A percentile compares a stretch with the other conserved stretches of the same genome.
These are phyloP conservation scores for Pistacia vera DNA, from an alignment of 345 rosid species.

Conservation along the genomic window DNA sequence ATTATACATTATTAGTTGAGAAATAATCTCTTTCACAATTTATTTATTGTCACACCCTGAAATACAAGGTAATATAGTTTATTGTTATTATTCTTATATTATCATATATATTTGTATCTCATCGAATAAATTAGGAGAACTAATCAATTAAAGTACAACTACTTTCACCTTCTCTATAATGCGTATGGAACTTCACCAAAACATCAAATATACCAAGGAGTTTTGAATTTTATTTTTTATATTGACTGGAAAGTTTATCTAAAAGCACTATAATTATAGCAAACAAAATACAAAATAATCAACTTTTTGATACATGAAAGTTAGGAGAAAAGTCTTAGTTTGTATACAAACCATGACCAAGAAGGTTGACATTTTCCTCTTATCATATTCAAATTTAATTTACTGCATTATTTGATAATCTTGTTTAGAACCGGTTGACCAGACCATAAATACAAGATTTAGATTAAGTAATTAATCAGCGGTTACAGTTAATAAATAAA, in stretches of 20 bases:
- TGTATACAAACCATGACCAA: background rate
- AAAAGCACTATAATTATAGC: background rate
- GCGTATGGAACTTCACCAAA: conserved; percentile 36
- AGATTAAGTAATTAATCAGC: no score
- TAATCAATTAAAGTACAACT: conserved; percentile 37
- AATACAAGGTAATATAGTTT: background rate
- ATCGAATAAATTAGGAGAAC: conserved; percentile 25
- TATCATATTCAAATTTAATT: no score
- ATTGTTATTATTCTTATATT: background rate
- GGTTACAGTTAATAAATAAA: no score
- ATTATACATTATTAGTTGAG: no score
- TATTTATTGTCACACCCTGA: background rate
- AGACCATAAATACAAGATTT: background rate
- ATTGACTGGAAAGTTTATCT: conserved; percentile 12
- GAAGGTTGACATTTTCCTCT: background rate
- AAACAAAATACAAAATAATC: no score
- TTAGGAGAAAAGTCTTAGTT: conserved; percentile 5
- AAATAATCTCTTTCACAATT: no score
- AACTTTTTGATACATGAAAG: no score
- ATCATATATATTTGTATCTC: background rate
- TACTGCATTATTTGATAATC: background rate
- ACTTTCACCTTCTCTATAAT: conserved; percentile 16
- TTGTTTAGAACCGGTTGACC: background rate
- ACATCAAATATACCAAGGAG: background rate
- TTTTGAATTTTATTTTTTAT: background rate